phyloP scores from a whole-genome alignment of 2,329 filamentous ascomycete genomes.

The Pseudogymnoascus sp. region DNA sequence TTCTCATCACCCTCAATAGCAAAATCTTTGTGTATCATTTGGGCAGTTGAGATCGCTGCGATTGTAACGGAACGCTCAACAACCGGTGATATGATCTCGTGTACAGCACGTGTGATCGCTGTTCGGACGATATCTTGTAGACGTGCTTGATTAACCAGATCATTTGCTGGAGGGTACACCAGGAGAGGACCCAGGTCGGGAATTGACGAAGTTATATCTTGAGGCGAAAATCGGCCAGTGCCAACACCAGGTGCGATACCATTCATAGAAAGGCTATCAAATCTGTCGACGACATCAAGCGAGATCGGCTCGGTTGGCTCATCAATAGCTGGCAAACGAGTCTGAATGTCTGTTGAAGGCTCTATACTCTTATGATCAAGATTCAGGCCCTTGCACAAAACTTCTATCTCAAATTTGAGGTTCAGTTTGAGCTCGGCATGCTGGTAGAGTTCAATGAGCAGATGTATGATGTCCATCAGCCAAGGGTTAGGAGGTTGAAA shows the following conservation, averaged over 20 bases:
- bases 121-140: slow-evolving; percentile 70
- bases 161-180: slow-evolving; percentile 71
- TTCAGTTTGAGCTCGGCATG: slow-evolving; percentile 91
- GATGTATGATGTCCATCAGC: slow-evolving; percentile 89
- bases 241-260: slow-evolving; percentile 55
- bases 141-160: slow-evolving; percentile 62
- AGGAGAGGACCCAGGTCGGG: slow-evolving; percentile 76
- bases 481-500: slow-evolving; percentile 95
- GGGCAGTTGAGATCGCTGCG: slow-evolving; percentile 89
- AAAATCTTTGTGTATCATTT: slow-evolving; percentile 95
- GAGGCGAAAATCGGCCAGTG: slow-evolving; percentile 65
- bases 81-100: slow-evolving; percentile 94
- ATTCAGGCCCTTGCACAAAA: slow-evolving; percentile 83
- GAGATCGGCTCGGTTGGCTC: slow-evolving; percentile 47
- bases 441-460: slow-evolving; percentile 89
- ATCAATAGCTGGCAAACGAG: slow-evolving; percentile 55
- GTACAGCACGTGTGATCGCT: slow-evolving; percentile 80
- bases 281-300: slow-evolving; percentile 65
- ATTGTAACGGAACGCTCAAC: slow-evolving; percentile 97
- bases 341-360: slow-evolving; percentile 76
- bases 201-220: slow-evolving; percentile 67
- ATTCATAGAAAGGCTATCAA: slow-evolving; percentile 74
- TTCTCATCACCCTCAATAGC: slow-evolving; percentile 86
- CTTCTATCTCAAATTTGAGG: slow-evolving; percentile 96
- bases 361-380: slow-evolving; percentile 90